Conservation (phyloP, 495 filamentous ascomycete species). For the Xylaria grammica region DNA sequence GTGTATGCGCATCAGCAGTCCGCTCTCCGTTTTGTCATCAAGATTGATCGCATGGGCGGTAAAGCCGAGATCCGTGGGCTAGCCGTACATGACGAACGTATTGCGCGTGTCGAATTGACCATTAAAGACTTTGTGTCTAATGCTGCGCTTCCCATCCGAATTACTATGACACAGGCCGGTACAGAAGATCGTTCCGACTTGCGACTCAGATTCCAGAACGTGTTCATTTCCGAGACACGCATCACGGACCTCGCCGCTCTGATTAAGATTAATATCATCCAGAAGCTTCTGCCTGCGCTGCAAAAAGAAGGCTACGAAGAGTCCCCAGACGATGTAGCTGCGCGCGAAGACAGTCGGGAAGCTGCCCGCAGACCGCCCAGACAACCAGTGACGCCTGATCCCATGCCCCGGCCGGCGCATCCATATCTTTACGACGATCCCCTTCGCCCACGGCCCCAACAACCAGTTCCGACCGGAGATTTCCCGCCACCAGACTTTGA, state of each 20-base stretch:
- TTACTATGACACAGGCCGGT: constrained; percentile 40
- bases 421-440: constrained; percentile 64
- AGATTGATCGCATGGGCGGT: constrained; percentile 77
- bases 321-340: constrained; percentile 41
- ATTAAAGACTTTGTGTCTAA: constrained; percentile 76
- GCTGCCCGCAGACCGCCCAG: constrained; percentile 52
- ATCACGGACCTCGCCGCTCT: constrained; percentile 70
- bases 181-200: constrained; percentile 51
- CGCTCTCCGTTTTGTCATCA: constrained; percentile 81
- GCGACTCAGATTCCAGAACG: constrained; percentile 57
- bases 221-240: constrained; percentile 75
- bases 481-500: constrained; percentile 90
- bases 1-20: constrained; percentile 91
- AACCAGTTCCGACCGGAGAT: constrained; percentile 73
- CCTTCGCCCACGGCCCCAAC: constrained; percentile 64
- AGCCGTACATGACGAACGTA: constrained; percentile 79
- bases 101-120: constrained; percentile 74
- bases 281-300: constrained; percentile 75
- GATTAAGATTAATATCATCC: constrained; percentile 78
- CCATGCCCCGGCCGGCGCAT: constrained; percentile 54
- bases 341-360: constrained; percentile 38
- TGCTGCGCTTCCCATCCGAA: constrained; percentile 53
- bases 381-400: constrained; percentile 34
- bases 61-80: constrained; percentile 85
- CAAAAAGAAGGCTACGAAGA: constrained; percentile 80